Percentiles rank a stretch among this genome's conserved stretches.
These are phyloP conservation scores for Uronychia binucleata DNA, from an alignment of 73 alveolate species.

Conservation along the genomic window DNA sequence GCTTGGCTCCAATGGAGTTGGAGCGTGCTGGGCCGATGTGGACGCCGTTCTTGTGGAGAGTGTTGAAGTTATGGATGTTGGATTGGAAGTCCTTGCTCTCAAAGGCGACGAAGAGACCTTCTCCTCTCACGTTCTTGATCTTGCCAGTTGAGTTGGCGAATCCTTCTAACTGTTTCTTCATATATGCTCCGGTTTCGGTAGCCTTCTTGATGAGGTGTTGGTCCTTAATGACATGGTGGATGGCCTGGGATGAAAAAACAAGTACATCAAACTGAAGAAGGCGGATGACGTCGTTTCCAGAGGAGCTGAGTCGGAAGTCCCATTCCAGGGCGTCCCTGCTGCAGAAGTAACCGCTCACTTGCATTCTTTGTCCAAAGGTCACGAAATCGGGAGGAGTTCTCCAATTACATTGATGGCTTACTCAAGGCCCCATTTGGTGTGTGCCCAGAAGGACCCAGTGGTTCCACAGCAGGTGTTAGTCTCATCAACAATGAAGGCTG, in stretches of 20 bases:
- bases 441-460: conserved; percentile 56
- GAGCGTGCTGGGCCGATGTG: conserved; percentile 28
- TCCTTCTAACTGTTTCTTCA: conserved; percentile 15
- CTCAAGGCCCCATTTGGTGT: conserved; percentile 45
- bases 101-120: conserved; percentile 37
- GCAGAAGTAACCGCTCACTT: conserved; percentile 22
- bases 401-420: background rate
- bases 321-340: background rate
- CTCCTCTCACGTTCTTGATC: conserved; percentile 47
- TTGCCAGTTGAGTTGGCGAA: background rate
- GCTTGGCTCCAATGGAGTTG: conserved; percentile 28
- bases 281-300: conserved; percentile 1
- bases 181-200: conserved; percentile 16
- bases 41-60: conserved; percentile 28
- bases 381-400: conserved; percentile 23
- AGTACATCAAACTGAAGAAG: conserved; percentile 6
- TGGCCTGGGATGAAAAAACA: background rate
- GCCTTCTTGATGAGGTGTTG: conserved; percentile 19
- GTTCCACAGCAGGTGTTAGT: conserved; percentile 45
- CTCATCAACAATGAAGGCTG: conserved; percentile 47
- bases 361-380: conserved; percentile 18
- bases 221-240: conserved; percentile 20
- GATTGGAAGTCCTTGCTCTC: conserved; percentile 12
- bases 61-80: background rate
- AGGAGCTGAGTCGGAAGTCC: conserved; percentile 1